Percentiles rank a stretch among this genome's conserved stretches.
Conservation (phyloP, 768 basidiomycete species). For the Pleurotus tuber-regium region DNA sequence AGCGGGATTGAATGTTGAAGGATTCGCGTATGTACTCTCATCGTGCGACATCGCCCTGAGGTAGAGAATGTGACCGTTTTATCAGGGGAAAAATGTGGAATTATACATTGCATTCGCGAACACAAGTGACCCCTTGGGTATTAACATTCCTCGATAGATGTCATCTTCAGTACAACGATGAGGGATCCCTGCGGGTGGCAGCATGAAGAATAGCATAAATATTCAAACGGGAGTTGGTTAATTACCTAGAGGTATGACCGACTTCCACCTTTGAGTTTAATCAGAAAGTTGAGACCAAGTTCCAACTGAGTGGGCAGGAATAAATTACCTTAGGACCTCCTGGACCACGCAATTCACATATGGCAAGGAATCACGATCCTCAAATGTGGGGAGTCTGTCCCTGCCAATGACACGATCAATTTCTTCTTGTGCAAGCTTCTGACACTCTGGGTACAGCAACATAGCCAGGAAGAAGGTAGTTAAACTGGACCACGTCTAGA, state of each 20-base stretch:
- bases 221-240: neutral
- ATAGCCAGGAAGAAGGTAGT: constrained; percentile 52
- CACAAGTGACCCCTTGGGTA: constrained; percentile 18
- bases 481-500: constrained; percentile 49
- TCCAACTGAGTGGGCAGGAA: neutral
- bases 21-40: neutral
- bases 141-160: constrained; percentile 19
- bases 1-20: constrained; percentile 2
- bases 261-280: constrained; percentile 38
- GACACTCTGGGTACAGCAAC: constrained; percentile 48
- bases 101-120: constrained; percentile 12
- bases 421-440: constrained; percentile 47
- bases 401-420: constrained; percentile 45
- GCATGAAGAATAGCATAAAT: constrained; percentile 10
- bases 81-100: neutral
- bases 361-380: constrained; percentile 41
- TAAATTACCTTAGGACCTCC: constrained; percentile 42
- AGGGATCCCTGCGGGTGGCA: neutral
- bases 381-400: constrained; percentile 44
- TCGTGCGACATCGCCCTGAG: constrained; percentile 1
- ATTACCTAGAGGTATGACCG: constrained; percentile 39
- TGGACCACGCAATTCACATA: constrained; percentile 47
- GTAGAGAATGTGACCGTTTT: neutral
- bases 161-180: constrained; percentile 15
- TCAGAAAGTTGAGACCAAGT: constrained; percentile 1